Evolutionary conservation across 2,329 filamentous ascomycete genomes (phyloP).

Genomic region (Aspergillus sp.): DNA sequence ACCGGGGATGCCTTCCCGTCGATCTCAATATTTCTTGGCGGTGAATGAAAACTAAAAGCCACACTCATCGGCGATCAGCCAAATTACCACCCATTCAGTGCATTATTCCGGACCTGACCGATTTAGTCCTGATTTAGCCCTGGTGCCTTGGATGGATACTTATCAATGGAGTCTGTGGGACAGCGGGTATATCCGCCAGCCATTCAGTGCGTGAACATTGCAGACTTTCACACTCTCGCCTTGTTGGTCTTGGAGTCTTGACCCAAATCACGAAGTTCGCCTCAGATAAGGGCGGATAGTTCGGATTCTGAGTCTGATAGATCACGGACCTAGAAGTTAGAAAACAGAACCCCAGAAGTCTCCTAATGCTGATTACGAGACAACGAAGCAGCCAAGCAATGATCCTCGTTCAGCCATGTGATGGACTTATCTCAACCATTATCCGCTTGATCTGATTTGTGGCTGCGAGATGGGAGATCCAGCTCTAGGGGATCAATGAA

Average conservation of each 20-base stretch:
- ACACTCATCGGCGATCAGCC: neutral
- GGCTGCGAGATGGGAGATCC: neutral
- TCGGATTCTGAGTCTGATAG: neutral
- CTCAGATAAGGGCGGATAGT: neutral
- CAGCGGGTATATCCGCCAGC: slow-evolving; percentile 1
- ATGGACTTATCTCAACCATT: neutral
- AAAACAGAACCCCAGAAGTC: neutral
- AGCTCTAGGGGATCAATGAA: neutral
- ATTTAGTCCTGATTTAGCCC: neutral
- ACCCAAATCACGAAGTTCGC: neutral
- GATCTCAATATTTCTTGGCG: neutral
- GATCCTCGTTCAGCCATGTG: neutral
- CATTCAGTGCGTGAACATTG: neutral
- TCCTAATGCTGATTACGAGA: neutral
- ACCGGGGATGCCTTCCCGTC: neutral
- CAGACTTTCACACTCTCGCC: neutral
- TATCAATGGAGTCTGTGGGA: neutral
- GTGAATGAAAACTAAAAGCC: neutral
- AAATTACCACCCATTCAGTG: neutral
- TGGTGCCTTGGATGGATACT: neutral
- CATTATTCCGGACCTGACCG: neutral
- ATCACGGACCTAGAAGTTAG: neutral
- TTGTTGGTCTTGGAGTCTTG: neutral
- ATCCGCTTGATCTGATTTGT: neutral
- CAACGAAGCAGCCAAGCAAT: neutral